phyloP scores from a whole-genome alignment of 305 asterid genomes.

The Fraxinus angustifolia region DNA sequence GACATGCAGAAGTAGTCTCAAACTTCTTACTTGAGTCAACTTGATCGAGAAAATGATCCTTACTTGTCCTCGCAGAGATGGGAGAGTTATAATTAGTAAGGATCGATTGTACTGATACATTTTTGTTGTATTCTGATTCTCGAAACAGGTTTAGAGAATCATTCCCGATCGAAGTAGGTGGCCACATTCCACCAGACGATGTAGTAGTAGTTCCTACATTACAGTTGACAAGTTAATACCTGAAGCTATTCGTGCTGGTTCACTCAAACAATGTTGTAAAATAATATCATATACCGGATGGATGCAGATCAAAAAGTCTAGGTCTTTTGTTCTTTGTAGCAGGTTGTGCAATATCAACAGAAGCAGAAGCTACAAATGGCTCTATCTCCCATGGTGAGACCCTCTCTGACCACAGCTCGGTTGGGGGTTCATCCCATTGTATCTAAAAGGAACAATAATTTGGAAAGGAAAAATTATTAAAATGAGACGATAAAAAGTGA shows the following conservation, averaged over 20 bases:
- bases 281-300: conserved; percentile 30
- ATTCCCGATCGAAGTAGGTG: conserved; percentile 27
- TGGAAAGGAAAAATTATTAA: background rate
- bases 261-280: background rate
- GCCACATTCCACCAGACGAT: conserved; percentile 36
- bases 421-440: conserved; percentile 81
- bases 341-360: conserved; percentile 37
- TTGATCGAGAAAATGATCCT: conserved; percentile 35
- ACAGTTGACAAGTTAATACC: conserved; percentile 14
- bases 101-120: conserved; percentile 24
- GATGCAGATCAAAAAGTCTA: conserved; percentile 57
- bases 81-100: conserved; percentile 45
- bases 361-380: conserved; percentile 56
- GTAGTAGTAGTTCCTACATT: conserved; percentile 24
- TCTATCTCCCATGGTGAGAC: conserved; percentile 92
- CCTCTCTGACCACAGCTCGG: conserved; percentile 56
- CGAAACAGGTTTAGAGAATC: conserved; percentile 36
- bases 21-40: conserved; percentile 33
- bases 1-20: conserved; percentile 42
- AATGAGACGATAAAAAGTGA: background rate
- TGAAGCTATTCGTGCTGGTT: background rate
- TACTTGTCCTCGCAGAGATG: conserved; percentile 42
- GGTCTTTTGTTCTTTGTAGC: conserved; percentile 61
- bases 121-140: conserved; percentile 33
- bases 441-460: conserved; percentile 34